A percentile compares a stretch with the other conserved stretches of the same genome.
These are phyloP conservation scores for Scheffersomyces insectosa DNA, from an alignment of 1,139 yeast species.

Conservation along the genomic window DNA sequence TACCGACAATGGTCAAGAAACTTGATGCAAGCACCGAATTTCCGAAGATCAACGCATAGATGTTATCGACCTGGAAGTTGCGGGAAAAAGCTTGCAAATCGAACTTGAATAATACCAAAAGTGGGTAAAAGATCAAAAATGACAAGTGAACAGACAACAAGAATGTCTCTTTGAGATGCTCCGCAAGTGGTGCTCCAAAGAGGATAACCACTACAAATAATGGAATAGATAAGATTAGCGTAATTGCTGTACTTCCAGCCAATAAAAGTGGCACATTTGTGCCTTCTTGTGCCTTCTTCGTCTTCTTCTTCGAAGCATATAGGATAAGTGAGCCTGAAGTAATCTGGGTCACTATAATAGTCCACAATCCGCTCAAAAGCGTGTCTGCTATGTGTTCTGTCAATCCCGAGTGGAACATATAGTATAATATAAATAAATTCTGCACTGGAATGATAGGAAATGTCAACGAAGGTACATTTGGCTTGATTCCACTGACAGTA, in stretches of 20 bases:
- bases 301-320: conserved; percentile 10
- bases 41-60: conserved; percentile 24
- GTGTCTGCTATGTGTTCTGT: conserved; percentile 27
- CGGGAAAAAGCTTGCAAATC: conserved; percentile 38
- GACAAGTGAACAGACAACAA: conserved; percentile 68
- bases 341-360: conserved; percentile 13
- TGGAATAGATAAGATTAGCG: conserved; percentile 51
- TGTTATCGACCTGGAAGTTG: conserved; percentile 24
- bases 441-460: conserved; percentile 47
- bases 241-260: conserved; percentile 36
- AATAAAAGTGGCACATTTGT: conserved; percentile 37
- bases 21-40: conserved; percentile 43
- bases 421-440: conserved; percentile 36
- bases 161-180: conserved; percentile 57
- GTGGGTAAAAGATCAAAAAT: conserved; percentile 61
- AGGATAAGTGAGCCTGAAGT: neutral
- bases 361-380: conserved; percentile 29
- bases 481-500: neutral
- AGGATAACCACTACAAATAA: conserved; percentile 55
- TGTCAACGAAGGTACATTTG: conserved; percentile 7
- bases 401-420: conserved; percentile 36
- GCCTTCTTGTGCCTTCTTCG: conserved; percentile 17
- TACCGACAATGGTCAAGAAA: conserved; percentile 62
- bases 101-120: conserved; percentile 60
- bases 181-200: conserved; percentile 85